Conservation (phyloP, 306 rosid species). For the Albizia julibrissin region DNA sequence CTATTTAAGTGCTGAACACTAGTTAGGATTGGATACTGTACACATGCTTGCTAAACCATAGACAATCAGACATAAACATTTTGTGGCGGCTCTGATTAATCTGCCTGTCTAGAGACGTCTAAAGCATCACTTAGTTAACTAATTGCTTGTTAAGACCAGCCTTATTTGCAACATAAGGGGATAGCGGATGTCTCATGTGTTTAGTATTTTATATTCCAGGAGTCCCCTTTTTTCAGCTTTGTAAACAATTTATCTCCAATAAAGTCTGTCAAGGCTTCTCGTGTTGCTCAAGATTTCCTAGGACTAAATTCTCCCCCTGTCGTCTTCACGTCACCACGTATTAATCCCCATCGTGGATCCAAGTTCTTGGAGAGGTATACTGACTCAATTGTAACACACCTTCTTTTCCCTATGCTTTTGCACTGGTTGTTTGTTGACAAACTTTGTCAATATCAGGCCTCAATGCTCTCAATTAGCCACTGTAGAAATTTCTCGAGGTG, state of each 20-base stretch:
- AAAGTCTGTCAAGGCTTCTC: slow-evolving; percentile 36
- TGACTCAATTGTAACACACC: background rate
- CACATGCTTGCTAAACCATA: background rate
- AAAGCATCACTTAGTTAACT: too few species aligned
- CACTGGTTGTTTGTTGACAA: slow-evolving; percentile 3
- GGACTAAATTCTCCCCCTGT: slow-evolving; percentile 45
- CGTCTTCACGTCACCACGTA: slow-evolving; percentile 45
- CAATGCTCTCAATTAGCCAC: slow-evolving; percentile 35
- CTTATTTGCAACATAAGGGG: background rate
- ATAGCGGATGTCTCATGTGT: background rate
- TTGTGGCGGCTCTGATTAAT: background rate
- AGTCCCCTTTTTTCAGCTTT: slow-evolving; percentile 38
- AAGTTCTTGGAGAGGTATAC: slow-evolving; percentile 41
- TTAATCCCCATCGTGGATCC: slow-evolving; percentile 32
- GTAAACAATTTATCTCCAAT: slow-evolving; percentile 46
- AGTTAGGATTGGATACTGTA: background rate
- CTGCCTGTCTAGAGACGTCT: background rate
- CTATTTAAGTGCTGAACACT: background rate
- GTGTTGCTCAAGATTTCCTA: slow-evolving; percentile 29
- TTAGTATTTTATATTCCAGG: slow-evolving; percentile 39
- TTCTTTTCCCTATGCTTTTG: background rate
- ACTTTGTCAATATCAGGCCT: slow-evolving; percentile 39
- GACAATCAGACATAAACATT: background rate
- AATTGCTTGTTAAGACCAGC: background rate
- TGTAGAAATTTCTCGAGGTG: slow-evolving; percentile 33